A percentile compares a stretch with the other conserved stretches of the same genome.
Evolutionary conservation across 2,329 filamentous ascomycete species (phyloP).

Genomic region (Thermoascus crustaceus): DNA sequence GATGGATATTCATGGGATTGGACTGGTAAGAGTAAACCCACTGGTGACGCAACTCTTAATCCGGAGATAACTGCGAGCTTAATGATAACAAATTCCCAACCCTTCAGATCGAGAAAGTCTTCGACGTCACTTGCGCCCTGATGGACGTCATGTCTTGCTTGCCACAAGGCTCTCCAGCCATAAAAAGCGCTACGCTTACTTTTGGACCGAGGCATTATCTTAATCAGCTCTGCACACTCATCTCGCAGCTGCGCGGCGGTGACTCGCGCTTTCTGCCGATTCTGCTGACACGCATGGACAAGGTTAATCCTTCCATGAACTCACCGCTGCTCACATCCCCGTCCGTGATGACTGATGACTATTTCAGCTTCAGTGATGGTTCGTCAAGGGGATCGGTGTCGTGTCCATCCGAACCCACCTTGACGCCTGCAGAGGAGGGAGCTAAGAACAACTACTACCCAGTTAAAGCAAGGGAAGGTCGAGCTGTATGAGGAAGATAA

Average conservation of each 20-base stretch:
- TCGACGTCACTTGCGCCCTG: slow-evolving; percentile 64
- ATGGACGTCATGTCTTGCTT: slow-evolving; percentile 61
- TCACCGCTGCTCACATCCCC: slow-evolving; percentile 39
- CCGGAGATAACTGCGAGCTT: too few species aligned
- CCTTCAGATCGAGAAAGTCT: slow-evolving; percentile 61
- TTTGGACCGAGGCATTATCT: not conserved
- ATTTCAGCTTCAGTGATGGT: too few species aligned
- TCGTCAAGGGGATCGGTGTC: too few species aligned
- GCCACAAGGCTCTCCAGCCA: slow-evolving; percentile 33
- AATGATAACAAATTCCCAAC: too few species aligned
- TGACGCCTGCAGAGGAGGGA: too few species aligned
- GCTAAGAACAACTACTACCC: too few species aligned
- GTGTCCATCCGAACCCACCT: too few species aligned
- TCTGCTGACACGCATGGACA: not conserved
- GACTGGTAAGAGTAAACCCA: not conserved
- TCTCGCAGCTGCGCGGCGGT: not conserved
- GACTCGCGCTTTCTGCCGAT: not conserved
- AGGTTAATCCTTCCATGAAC: not conserved
- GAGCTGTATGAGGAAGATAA: too few species aligned
- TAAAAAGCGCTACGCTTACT: not conserved
- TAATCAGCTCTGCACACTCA: not conserved
- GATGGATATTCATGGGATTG: slow-evolving; percentile 62
- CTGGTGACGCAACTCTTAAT: too few species aligned
- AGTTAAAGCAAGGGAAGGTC: too few species aligned
- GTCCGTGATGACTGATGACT: slow-evolving; percentile 2